Evolutionary conservation across 495 filamentous ascomycete species (phyloP).

Genomic region (Tirmania nivea): DNA sequence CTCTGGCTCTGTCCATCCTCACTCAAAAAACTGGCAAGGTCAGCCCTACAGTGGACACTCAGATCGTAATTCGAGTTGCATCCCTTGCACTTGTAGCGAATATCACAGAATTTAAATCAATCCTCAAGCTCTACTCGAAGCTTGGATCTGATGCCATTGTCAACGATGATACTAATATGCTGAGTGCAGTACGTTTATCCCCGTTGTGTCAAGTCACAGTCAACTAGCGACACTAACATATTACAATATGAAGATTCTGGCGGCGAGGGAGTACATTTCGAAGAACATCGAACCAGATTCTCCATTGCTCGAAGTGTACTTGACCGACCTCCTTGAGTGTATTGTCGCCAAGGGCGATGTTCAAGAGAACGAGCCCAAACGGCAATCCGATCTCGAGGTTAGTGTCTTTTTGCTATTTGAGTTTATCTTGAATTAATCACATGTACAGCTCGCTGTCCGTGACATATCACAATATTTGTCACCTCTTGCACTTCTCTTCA

Average conservation of each 20-base stretch:
- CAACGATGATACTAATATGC: conserved; percentile 36
- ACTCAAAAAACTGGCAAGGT: conserved; percentile 79
- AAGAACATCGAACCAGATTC: conserved; percentile 42
- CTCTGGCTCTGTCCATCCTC: conserved; percentile 86
- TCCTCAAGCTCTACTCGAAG: conserved; percentile 62
- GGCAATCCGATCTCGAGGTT: conserved; percentile 25
- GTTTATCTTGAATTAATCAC: conserved; percentile 28
- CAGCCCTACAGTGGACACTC: conserved; percentile 49
- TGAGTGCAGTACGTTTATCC: conserved; percentile 36
- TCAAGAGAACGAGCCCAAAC: conserved; percentile 21
- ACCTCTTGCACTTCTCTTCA: conserved; percentile 38
- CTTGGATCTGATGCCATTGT: conserved; percentile 47
- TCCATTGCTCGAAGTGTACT: conserved; percentile 51
- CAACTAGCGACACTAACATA: conserved; percentile 12
- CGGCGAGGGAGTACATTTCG: conserved; percentile 60
- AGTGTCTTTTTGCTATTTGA: conserved; percentile 1
- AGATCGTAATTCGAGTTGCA: conserved; percentile 64
- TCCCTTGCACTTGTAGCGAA: conserved; percentile 52
- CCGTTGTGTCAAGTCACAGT: conserved; percentile 7
- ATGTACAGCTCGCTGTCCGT: conserved; percentile 53
- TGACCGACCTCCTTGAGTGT: conserved; percentile 65
- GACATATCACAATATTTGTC: conserved; percentile 70
- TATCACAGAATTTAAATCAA: conserved; percentile 52
- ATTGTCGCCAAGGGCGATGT: conserved; percentile 77
- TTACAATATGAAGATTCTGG: conserved; percentile 30